A percentile compares a stretch with the other conserved stretches of the same genome.
Conservation (phyloP, 2,329 filamentous ascomycete genomes). For the Trichoderma lentiforme region DNA sequence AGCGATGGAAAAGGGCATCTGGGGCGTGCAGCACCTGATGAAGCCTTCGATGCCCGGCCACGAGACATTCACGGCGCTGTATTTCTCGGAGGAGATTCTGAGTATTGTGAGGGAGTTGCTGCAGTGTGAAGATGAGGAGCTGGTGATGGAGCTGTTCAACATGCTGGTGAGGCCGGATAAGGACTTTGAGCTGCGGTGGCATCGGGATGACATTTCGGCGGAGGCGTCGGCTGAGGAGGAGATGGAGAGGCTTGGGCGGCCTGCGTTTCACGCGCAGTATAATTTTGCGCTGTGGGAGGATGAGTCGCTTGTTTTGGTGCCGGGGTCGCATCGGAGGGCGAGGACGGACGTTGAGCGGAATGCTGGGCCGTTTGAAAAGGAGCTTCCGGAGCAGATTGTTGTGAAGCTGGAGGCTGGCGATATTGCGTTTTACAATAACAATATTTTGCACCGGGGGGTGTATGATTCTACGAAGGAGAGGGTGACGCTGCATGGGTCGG, state of each 20-base stretch:
- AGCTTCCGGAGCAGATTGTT: conserved; percentile 60
- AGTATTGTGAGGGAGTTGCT: conserved; percentile 64
- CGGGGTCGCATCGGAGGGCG: conserved; percentile 69
- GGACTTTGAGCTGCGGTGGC: conserved; percentile 77
- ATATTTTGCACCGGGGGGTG: conserved; percentile 73
- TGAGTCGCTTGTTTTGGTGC: conserved; percentile 69
- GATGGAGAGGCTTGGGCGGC: conserved; percentile 53
- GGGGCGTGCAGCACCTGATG: conserved; percentile 84
- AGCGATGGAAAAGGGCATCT: conserved; percentile 62
- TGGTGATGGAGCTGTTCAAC: conserved; percentile 88
- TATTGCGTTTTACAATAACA: conserved; percentile 85
- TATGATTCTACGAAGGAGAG: conserved; percentile 59
- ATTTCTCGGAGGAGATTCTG: conserved; percentile 68
- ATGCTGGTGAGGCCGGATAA: conserved; percentile 70
- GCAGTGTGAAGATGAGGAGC: conserved; percentile 51
- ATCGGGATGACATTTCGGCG: conserved; percentile 77
- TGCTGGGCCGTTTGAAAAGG: conserved; percentile 61
- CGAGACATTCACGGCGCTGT: conserved; percentile 60
- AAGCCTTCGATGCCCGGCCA: conserved; percentile 66
- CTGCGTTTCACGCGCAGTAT: conserved; percentile 78
- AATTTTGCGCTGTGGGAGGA: conserved; percentile 80
- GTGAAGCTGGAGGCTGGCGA: conserved; percentile 71
- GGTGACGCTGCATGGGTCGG: conserved; percentile 70
- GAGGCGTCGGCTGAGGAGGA: conserved; percentile 66
- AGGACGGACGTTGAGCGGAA: conserved; percentile 66